Percentiles rank a stretch among this genome's conserved stretches.
Conservation (phyloP, 2,329 filamentous ascomycete genomes). For the Verticillium nonalfalfae region DNA sequence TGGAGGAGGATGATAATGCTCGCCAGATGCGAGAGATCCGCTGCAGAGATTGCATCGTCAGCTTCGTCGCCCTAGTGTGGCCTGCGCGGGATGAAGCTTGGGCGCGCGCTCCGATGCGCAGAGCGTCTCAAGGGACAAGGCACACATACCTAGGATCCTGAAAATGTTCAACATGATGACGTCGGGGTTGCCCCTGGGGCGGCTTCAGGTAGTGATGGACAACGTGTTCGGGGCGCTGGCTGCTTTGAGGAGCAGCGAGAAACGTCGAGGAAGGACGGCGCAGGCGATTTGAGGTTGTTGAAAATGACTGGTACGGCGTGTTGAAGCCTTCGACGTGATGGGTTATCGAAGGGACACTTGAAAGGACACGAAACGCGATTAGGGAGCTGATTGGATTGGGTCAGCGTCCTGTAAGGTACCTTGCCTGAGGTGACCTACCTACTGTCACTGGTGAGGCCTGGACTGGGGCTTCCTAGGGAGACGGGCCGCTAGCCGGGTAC, state of each 20-base stretch:
- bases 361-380: slow-evolving; percentile 19
- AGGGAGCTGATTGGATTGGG: slow-evolving; percentile 14
- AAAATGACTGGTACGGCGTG: background rate
- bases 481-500: background rate
- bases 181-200: slow-evolving; percentile 11
- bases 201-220: slow-evolving; percentile 1
- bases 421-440: no score
- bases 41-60: slow-evolving; percentile 37
- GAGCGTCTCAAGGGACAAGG: background rate
- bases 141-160: slow-evolving; percentile 45
- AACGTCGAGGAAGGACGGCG: background rate
- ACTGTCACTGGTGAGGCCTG: background rate
- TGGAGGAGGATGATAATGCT: slow-evolving; percentile 93
- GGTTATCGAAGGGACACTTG: slow-evolving; percentile 15
- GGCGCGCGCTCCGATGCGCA: background rate
- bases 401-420: background rate
- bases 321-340: background rate
- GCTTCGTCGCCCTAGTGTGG: background rate
- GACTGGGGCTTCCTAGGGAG: background rate
- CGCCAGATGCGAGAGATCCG: slow-evolving; percentile 89
- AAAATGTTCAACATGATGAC: slow-evolving; percentile 51
- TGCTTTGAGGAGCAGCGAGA: slow-evolving; percentile 1
- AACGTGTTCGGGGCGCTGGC: background rate
- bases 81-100: slow-evolving; percentile 2
- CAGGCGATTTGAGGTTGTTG: background rate